phyloP scores from a whole-genome alignment of 306 rosid genomes.

The Cucurbita moschata region DNA sequence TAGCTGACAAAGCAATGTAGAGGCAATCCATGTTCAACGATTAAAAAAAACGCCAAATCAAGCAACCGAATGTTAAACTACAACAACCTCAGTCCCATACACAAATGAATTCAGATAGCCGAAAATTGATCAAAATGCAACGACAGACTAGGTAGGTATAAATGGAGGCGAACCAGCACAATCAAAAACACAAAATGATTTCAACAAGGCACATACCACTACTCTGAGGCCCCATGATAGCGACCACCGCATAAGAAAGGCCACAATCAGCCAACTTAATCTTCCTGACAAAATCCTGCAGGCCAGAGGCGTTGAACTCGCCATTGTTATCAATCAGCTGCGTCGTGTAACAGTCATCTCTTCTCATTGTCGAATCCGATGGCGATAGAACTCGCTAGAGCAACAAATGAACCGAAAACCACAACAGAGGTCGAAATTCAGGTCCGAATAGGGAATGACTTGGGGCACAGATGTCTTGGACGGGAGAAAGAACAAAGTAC shows the following conservation, averaged over 20 bases:
- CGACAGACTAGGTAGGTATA: neutral
- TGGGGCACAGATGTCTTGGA: neutral
- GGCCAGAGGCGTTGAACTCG: slow-evolving; percentile 49
- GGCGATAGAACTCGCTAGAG: neutral
- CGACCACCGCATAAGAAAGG: slow-evolving; percentile 75
- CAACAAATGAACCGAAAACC: neutral
- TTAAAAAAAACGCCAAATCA: neutral
- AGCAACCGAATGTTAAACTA: neutral
- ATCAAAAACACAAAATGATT: no score
- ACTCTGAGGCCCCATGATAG: slow-evolving; percentile 97
- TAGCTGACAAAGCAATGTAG: neutral
- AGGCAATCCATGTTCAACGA: neutral
- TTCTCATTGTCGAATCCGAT: neutral
- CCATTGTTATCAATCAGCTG: slow-evolving; percentile 74
- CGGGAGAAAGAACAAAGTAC: neutral
- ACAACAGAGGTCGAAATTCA: neutral
- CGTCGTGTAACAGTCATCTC: slow-evolving; percentile 36
- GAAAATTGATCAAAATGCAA: neutral
- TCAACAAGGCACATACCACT: slow-evolving; percentile 36
- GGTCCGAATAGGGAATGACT: neutral
- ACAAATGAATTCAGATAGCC: neutral
- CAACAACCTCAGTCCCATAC: neutral
- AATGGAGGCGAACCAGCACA: neutral
- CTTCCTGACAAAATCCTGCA: slow-evolving; percentile 34
- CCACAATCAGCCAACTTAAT: slow-evolving; percentile 38